A percentile compares a stretch with the other conserved stretches of the same genome.
phyloP scores from a whole-genome alignment of 352 stramenopile species.

The Globisporangium heterothallicum region DNA sequence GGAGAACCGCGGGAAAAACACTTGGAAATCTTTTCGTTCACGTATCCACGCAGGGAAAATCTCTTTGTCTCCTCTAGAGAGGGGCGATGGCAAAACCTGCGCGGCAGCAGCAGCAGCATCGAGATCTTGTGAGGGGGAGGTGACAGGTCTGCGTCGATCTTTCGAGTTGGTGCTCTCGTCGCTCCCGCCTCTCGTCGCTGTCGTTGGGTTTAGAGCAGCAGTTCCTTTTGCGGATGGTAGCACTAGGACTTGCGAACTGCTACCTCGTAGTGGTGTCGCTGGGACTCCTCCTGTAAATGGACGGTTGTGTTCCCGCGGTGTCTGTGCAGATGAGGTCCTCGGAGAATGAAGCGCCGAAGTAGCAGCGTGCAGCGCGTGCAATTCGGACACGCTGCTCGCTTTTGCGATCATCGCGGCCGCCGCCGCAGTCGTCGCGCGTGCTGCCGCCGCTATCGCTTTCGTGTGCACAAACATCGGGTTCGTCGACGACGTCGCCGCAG shows the following conservation, averaged over 20 bases:
- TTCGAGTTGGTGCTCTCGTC: neutral
- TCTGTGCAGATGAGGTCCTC: slow-evolving; percentile 7
- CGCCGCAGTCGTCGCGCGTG: slow-evolving; percentile 35
- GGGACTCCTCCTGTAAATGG: slow-evolving; percentile 2
- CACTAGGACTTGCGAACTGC: neutral
- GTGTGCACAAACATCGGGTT: slow-evolving; percentile 37
- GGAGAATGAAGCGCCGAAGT: slow-evolving; percentile 28
- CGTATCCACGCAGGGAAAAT: slow-evolving; percentile 57
- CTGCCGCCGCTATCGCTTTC: slow-evolving; percentile 37
- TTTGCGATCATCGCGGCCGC: slow-evolving; percentile 42
- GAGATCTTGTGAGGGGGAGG: neutral
- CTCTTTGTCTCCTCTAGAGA: slow-evolving; percentile 21
- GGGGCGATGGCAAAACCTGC: neutral
- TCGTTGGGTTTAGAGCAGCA: neutral
- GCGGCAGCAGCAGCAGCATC: neutral
- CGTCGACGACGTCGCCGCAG: slow-evolving; percentile 10
- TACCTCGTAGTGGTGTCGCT: neutral
- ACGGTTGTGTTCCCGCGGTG: slow-evolving; percentile 4
- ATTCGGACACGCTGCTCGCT: slow-evolving; percentile 21
- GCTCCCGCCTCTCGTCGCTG: too few species aligned
- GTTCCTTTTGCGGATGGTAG: neutral
- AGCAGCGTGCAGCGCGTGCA: slow-evolving; percentile 26
- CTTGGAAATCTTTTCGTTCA: slow-evolving; percentile 76
- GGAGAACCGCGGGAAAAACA: slow-evolving; percentile 61
- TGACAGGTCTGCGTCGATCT: neutral